Percentiles rank a stretch among this genome's conserved stretches.
Conservation (phyloP, 1,284 basidiomycete species). For the Macrocystidia cucumis region DNA sequence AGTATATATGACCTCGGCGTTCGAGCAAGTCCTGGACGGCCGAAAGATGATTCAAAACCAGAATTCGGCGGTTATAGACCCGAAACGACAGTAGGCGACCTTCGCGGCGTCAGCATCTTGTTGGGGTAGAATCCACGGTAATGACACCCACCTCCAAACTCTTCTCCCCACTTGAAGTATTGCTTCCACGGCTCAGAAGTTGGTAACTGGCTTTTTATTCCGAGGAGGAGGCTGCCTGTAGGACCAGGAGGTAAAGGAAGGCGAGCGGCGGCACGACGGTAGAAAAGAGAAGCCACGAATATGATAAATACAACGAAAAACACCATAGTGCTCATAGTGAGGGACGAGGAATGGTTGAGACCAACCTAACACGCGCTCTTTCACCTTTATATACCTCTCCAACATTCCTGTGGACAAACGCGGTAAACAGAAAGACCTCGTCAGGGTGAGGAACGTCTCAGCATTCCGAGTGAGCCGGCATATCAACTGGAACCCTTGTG, state of each 20-base stretch:
- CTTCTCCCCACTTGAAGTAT: conserved; percentile 26
- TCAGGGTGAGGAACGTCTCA: no score
- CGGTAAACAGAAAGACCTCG: no score
- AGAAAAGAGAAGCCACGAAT: no score
- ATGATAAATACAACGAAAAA: no score
- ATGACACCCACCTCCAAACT: conserved; percentile 17
- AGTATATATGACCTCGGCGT: conserved; percentile 29
- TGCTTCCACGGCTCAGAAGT: conserved; percentile 26
- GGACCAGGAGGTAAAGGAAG: conserved; percentile 28
- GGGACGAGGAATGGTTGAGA: no score
- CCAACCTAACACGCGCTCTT: no score
- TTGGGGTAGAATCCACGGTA: neutral
- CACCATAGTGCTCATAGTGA: no score
- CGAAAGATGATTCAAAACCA: conserved; percentile 27
- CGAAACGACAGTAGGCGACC: conserved; percentile 27
- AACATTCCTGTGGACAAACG: no score
- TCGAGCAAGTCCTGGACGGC: conserved; percentile 28
- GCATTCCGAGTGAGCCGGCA: no score
- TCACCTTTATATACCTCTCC: no score
- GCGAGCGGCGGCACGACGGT: neutral
- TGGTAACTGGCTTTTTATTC: conserved; percentile 20
- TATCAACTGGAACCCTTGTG: no score
- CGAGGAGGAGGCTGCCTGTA: conserved; percentile 18
- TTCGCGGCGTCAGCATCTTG: conserved; percentile 10
- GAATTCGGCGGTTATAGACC: conserved; percentile 23